Percentiles rank a stretch among this genome's conserved stretches.
These are phyloP conservation scores for Datura wrightii DNA, from an alignment of 257 asterid genomes.

Conservation along the genomic window DNA sequence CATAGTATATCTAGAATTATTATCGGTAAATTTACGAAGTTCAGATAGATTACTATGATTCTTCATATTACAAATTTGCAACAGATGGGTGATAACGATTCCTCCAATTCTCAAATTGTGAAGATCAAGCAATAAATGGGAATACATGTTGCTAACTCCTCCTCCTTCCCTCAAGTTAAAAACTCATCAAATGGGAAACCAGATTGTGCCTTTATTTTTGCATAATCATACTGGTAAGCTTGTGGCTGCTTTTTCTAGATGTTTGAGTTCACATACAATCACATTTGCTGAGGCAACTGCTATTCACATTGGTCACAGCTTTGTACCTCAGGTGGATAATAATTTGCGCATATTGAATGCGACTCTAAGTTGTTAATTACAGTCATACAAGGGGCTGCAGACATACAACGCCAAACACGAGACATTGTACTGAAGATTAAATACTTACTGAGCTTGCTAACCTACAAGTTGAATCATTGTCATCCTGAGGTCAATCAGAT, in stretches of 20 bases:
- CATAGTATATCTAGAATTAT: conserved; percentile 4
- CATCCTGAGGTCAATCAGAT: not conserved
- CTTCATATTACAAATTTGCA: not conserved
- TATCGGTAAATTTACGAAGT: not conserved
- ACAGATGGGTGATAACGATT: not conserved
- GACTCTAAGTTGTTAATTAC: not conserved
- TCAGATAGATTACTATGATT: not conserved
- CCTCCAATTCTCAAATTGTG: not conserved
- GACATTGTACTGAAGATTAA: not conserved
- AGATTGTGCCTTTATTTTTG: not conserved
- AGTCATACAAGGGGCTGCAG: not conserved
- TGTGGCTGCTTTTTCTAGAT: not conserved
- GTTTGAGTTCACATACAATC: not conserved
- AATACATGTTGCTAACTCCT: not conserved
- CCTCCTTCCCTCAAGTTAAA: not conserved
- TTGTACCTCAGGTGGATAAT: not conserved
- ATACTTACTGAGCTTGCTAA: conserved; percentile 12
- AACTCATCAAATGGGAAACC: not conserved
- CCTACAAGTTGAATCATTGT: conserved; percentile 24
- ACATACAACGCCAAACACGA: conserved; percentile 16
- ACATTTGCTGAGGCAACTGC: not conserved
- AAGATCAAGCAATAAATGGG: not conserved
- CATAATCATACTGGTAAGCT: not conserved
- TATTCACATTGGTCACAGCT: not conserved
- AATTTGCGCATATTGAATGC: not conserved